phyloP scores from a whole-genome alignment of 345 rosid genomes.

The Psidium friedrichsthalianum region DNA sequence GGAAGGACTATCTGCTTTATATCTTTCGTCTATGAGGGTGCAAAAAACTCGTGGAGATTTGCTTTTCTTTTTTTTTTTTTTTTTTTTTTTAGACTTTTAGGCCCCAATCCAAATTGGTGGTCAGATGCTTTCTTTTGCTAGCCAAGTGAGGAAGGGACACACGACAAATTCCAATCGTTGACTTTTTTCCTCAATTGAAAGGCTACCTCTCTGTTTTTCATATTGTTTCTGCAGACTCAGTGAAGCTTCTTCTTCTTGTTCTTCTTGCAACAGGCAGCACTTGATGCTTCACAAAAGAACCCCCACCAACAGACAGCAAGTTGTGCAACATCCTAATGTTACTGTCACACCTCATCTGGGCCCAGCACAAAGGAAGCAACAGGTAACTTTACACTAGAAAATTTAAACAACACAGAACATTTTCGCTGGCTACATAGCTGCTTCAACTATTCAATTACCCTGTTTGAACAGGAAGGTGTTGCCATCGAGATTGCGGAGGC shows the following conservation, averaged over 20 bases:
- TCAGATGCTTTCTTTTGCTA: not conserved
- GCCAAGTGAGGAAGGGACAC: not conserved
- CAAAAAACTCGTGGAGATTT: not conserved
- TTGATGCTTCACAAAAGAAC: conserved; percentile 69
- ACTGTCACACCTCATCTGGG: conserved; percentile 87
- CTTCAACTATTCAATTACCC: not conserved
- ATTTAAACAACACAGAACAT: not conserved
- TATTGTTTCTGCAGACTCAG: not conserved
- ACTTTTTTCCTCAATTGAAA: not conserved
- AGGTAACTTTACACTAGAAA: conserved; percentile 16
- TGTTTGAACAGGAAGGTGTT: conserved; percentile 52
- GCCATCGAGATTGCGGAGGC: conserved; percentile 91
- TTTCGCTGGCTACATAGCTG: not conserved
- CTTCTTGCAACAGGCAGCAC: conserved; percentile 47
- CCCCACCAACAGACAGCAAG: conserved; percentile 50
- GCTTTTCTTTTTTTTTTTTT: not conserved
- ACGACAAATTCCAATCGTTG: not conserved
- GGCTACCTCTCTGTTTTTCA: not conserved
- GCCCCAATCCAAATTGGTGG: not conserved
- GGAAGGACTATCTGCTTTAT: not conserved
- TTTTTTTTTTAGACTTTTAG: not conserved
- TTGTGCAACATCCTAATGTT: conserved; percentile 63
- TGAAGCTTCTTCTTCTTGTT: not conserved
- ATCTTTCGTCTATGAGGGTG: not conserved
- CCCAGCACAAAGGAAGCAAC: conserved; percentile 90